Evolutionary conservation across 805 yeast genomes (phyloP).

Genomic region (Ogataea trehalophila): DNA sequence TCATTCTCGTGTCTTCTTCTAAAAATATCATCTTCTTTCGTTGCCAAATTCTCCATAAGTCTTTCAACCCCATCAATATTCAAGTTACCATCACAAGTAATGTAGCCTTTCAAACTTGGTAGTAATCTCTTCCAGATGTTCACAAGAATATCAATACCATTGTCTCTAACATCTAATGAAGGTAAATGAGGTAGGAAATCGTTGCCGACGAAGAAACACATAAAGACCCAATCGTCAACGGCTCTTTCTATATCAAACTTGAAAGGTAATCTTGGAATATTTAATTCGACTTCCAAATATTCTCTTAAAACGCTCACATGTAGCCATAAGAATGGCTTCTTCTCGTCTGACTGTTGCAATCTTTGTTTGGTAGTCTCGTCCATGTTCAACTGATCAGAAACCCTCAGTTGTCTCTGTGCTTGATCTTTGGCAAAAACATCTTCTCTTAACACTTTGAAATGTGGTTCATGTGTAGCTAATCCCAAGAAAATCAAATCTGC

Average conservation of each 20-base stretch:
- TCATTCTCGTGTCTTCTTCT: constrained; percentile 65
- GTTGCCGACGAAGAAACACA: constrained; percentile 98
- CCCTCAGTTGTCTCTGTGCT: constrained; percentile 36
- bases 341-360: constrained; percentile 39
- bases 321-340: constrained; percentile 91
- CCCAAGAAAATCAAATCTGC: constrained; percentile 97
- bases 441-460: constrained; percentile 88
- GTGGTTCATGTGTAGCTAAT: constrained; percentile 96
- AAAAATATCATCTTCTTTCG: constrained; percentile 76
- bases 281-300: constrained; percentile 77
- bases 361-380: constrained; percentile 51
- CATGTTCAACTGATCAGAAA: constrained; percentile 49
- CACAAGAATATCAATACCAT: constrained; percentile 79
- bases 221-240: constrained; percentile 96
- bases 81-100: constrained; percentile 86
- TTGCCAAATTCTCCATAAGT: constrained; percentile 58
- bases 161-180: constrained; percentile 89
- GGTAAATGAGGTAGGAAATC: constrained; percentile 98
- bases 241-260: constrained; percentile 90
- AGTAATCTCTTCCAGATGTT: constrained; percentile 76
- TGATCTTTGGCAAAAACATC: constrained; percentile 87
- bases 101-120: constrained; percentile 64
- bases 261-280: constrained; percentile 63
- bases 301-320: constrained; percentile 86
- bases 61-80: constrained; percentile 73